Evolutionary conservation across 345 rosid species (phyloP).

Genomic region (Triadica sebifera): DNA sequence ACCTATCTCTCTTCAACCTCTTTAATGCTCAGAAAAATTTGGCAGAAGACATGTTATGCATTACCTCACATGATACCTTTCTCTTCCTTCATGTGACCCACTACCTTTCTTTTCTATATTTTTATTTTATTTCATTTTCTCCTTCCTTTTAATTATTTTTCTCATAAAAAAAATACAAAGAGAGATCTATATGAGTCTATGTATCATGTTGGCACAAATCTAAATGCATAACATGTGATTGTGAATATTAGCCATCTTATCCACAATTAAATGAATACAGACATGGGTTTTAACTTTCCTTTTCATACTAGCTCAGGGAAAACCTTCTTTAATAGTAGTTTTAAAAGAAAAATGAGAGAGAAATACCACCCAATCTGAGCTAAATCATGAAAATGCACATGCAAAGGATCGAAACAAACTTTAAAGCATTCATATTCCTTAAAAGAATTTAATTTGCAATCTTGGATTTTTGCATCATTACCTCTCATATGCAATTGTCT

Average conservation of each 20-base stretch:
- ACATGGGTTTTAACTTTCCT: no score
- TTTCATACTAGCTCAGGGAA: no score
- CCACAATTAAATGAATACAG: not conserved
- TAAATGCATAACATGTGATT: conserved; percentile 30
- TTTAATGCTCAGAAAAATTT: not conserved
- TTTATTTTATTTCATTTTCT: no score
- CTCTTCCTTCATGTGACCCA: conserved; percentile 22
- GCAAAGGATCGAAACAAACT: conserved; percentile 1
- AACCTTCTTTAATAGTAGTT: no score
- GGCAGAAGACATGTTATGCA: not conserved
- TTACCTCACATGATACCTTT: conserved; percentile 18
- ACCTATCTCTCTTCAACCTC: not conserved
- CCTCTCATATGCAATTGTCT: conserved; percentile 18
- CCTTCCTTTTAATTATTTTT: not conserved
- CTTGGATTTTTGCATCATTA: conserved; percentile 22
- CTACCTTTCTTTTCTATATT: not conserved
- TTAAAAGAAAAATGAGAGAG: no score
- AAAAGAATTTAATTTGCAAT: conserved; percentile 8
- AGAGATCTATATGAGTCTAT: not conserved
- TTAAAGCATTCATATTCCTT: not conserved
- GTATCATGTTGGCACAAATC: conserved; percentile 26
- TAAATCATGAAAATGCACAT: conserved; percentile 18
- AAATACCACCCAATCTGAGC: not conserved
- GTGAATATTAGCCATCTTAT: not conserved
- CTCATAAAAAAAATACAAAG: not conserved